Base-by-base conservation (phyloP, 495 filamentous ascomycete species). In the Neurospora sp. region DNA sequence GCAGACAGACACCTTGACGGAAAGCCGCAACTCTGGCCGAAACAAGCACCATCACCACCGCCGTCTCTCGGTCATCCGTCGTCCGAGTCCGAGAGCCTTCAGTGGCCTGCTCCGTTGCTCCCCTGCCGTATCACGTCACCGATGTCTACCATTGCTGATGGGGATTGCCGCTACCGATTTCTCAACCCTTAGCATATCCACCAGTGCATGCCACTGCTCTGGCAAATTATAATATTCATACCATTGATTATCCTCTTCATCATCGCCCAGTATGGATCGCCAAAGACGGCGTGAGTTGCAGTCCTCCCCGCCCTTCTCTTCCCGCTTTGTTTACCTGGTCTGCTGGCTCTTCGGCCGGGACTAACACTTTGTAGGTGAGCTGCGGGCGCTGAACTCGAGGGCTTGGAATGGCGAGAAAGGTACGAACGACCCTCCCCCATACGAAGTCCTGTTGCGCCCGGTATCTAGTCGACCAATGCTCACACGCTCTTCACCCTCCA, bases 391-490 rank as follows among this genome's bases (percentile, higher is more conserved):
- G 76, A 99, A 99, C 81, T 86, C 89, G 79, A 87, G 88, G 83
- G 92, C 90, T 37, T 99, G 96, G 96, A 85, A 91, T 80, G 95
- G 93, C 70, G 92, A 97, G 76, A 90, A 85, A 85, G 92, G 95
- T 97, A 88, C 73, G 75, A 31, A 45, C 4, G 74, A 31, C 71
- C 42, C 71, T 38, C 36, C 73, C 31, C 72, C 43, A 45, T 69
- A 70, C 21, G 72, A 54, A 9, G 69, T 19, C 28, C 74, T 78
- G 28, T 78, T 75, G 45, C 75, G 24, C 37, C 40, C 19, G 19
- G 39, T 43, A 73, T 34, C 70, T 31, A 45, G 70, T 31, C 72
- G 9, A 36, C 37, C 13, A 42, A 34, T 39, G 11, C 76, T 80
- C 11, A 39, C 28, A 69, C 73, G 73, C 43, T 69, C 15, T 40